A percentile compares a stretch with the other conserved stretches of the same genome.
phyloP scores from a whole-genome alignment of 192 early-diverging fungal genomes.

The Backusella luteola region DNA sequence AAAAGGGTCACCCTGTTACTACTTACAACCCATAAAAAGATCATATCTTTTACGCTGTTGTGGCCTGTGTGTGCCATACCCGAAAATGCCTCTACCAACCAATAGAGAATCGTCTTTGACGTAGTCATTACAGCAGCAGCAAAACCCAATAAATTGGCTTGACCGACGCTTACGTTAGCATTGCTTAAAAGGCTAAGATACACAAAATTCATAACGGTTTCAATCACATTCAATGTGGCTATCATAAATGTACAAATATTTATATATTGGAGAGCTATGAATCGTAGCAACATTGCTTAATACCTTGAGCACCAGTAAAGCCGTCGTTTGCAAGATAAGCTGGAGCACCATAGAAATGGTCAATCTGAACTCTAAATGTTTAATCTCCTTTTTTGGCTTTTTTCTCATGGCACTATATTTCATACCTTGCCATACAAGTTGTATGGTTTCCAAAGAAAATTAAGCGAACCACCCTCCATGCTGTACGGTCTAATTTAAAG shows the following conservation, averaged over 20 bases:
- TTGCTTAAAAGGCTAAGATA: conserved; percentile 15
- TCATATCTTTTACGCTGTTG: conserved; percentile 8
- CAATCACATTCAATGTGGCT: conserved; percentile 33
- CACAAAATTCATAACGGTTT: conserved; percentile 22
- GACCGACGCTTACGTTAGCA: not conserved
- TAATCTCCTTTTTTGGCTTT: not conserved
- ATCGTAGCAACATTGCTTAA: too few relatives aligned
- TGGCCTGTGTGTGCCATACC: conserved; percentile 29
- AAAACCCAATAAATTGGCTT: conserved; percentile 32
- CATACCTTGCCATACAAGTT: conserved; percentile 35
- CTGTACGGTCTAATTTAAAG: conserved; percentile 19
- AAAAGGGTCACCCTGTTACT: not conserved
- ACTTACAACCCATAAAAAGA: conserved; percentile 30
- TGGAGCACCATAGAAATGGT: conserved; percentile 32
- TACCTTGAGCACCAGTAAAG: conserved; percentile 38
- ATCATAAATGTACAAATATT: not conserved
- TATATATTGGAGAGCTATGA: too few relatives aligned
- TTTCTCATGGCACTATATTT: not conserved
- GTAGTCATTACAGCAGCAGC: conserved; percentile 25
- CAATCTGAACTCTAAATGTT: conserved; percentile 18
- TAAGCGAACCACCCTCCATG: conserved; percentile 30
- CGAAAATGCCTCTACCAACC: conserved; percentile 30
- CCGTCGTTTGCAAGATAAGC: conserved; percentile 31
- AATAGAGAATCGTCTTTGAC: conserved; percentile 35
- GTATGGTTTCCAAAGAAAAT: conserved; percentile 34